These are phyloP conservation scores for Teratosphaeria pseudoeucalypti DNA, from an alignment of 2,329 filamentous ascomycete species.

Conservation along the genomic window DNA sequence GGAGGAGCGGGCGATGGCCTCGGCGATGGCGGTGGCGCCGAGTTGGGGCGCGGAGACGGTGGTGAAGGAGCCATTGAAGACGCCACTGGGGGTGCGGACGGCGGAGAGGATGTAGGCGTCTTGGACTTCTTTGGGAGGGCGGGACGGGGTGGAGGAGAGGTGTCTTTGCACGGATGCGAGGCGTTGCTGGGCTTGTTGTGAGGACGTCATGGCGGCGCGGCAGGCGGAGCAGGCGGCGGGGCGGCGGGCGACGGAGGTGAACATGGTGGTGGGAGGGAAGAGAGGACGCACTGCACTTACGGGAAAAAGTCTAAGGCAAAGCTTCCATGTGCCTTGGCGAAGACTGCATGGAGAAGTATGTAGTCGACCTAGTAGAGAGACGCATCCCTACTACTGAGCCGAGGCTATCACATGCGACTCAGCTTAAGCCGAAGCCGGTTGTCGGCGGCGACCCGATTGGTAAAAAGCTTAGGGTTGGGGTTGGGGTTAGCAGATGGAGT, in stretches of 20 bases:
- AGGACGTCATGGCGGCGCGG: constrained; percentile 14
- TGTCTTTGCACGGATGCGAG: constrained; percentile 19
- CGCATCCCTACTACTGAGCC: not conserved
- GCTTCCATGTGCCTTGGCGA: not conserved
- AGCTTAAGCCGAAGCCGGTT: not conserved
- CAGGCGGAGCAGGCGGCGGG: constrained; percentile 9
- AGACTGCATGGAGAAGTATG: not conserved
- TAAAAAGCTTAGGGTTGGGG: not conserved
- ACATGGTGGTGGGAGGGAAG: constrained; percentile 1
- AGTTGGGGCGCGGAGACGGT: constrained; percentile 78
- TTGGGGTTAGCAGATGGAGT: not conserved
- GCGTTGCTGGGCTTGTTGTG: constrained; percentile 12
- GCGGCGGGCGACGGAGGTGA: constrained; percentile 15
- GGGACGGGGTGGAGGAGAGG: constrained; percentile 41
- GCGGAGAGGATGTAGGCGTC: constrained; percentile 93
- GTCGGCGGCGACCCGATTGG: not conserved
- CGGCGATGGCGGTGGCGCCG: constrained; percentile 82
- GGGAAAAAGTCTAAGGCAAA: not conserved
- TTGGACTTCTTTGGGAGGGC: constrained; percentile 54
- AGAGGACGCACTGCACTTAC: not conserved
- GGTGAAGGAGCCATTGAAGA: constrained; percentile 92
- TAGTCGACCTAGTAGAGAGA: no score
- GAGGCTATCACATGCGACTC: not conserved
- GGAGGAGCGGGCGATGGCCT: constrained; percentile 75
- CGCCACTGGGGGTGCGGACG: constrained; percentile 78